phyloP scores from a whole-genome alignment of 768 basidiomycete species.

The Tephrocybe sp. region DNA sequence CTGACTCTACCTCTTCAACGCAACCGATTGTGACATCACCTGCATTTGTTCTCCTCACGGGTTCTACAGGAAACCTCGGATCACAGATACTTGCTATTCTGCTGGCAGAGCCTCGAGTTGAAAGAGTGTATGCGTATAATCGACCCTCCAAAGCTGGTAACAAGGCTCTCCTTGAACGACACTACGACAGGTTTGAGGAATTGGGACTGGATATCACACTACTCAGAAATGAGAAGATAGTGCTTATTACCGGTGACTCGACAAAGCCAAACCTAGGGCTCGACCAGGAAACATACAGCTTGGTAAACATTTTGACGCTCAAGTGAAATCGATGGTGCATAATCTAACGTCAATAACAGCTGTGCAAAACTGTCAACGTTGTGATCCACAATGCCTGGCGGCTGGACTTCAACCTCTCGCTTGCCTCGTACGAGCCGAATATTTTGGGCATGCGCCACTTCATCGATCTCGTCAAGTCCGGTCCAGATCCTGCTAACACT shows the following conservation, averaged over 20 bases:
- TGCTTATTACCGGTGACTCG: conserved; percentile 16
- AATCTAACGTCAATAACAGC: conserved; percentile 15
- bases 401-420: conserved; percentile 39
- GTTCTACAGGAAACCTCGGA: conserved; percentile 24
- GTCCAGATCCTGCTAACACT: conserved; percentile 13
- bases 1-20: neutral
- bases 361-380: conserved; percentile 21
- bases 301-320: neutral
- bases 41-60: conserved; percentile 21
- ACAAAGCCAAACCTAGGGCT: conserved; percentile 13
- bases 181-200: conserved; percentile 14
- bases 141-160: conserved; percentile 1
- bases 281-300: conserved; percentile 1
- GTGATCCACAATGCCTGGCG: conserved; percentile 38
- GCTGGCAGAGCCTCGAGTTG: conserved; percentile 32
- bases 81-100: conserved; percentile 20
- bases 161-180: conserved; percentile 10
- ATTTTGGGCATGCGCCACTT: conserved; percentile 30
- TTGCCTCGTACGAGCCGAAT: conserved; percentile 35
- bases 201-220: conserved; percentile 15
- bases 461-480: conserved; percentile 27
- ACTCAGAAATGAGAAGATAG: conserved; percentile 12
- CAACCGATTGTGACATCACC: neutral
- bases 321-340: neutral
- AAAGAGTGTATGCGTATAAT: conserved; percentile 38